Percentiles rank a stretch among this genome's conserved stretches.
Evolutionary conservation across 176 grass and related monocot species (phyloP).

Genomic region (Hordeum marinum): DNA sequence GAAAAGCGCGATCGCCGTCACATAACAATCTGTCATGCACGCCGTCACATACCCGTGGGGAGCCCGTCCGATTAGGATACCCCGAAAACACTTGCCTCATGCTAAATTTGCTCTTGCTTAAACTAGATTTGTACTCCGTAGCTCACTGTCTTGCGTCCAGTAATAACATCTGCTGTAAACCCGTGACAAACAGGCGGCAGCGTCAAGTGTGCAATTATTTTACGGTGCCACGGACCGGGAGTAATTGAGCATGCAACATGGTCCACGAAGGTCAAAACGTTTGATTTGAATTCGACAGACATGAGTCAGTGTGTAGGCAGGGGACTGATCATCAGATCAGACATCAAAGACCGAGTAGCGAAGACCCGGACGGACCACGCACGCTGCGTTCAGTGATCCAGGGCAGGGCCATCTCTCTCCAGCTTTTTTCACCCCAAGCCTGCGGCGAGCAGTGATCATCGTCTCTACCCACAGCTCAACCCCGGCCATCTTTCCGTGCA

Average conservation of each 20-base stretch:
- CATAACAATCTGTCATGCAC: background rate
- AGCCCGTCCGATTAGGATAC: background rate
- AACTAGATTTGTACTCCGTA: no score
- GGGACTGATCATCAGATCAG: background rate
- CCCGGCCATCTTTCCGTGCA: background rate
- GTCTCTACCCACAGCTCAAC: constrained; percentile 6
- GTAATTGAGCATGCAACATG: background rate
- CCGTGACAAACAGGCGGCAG: background rate
- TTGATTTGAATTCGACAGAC: constrained; percentile 29
- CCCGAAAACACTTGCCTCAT: background rate
- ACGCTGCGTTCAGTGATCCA: constrained; percentile 1
- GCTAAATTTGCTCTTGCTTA: background rate
- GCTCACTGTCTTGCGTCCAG: no score
- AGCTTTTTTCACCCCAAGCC: background rate
- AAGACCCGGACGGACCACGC: background rate
- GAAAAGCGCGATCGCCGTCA: constrained; percentile 14
- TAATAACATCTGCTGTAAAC: background rate
- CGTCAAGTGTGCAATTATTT: background rate
- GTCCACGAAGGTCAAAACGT: constrained; percentile 20
- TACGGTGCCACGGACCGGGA: background rate
- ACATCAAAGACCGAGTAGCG: background rate
- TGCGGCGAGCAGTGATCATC: background rate
- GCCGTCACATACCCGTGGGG: background rate
- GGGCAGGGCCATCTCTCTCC: background rate
- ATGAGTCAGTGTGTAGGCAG: background rate